Evolutionary conservation across 768 basidiomycete genomes (phyloP), one percentile per base, ranked within the genome.

Genomic region (Panellus pusillus): DNA sequence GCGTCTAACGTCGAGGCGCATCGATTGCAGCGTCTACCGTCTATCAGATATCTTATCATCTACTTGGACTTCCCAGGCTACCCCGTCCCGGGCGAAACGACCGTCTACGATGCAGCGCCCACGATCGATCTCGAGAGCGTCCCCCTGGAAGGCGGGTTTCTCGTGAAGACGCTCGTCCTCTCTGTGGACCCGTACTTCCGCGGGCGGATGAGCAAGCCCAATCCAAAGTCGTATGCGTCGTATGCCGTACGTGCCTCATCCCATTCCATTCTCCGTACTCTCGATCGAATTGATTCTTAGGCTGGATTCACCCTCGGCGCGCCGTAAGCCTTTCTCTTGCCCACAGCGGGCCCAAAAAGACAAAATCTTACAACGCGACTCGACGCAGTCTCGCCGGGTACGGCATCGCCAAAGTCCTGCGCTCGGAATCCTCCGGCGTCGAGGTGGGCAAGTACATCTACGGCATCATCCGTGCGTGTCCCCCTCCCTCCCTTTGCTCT

Each of bases 51-150:
- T 47, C 50, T 45, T 13, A 15, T 19, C 5, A 46, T 50, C 27
- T 24, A 27, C 53, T n/a, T 11, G n/a, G n/a, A n/a, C n/a, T 39
- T 27, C 47, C 15, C 37, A 70, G 74, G 66, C 5, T 76, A 66
- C 48, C 77, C 77, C 19, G 67, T 72, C 31, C 75, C 74, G 0
- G 77, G 77, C 20, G 72, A 77, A 58, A 79, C 77, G 7, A 73
- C 74, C 2, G 57, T 74, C 1, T 72, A 78, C 52, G 79, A 82
- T 53, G 66, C 52, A 5, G 72, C 68, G 0, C 63, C 73, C 47
- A 74, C 69, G 1, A 82, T 84, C 57, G 82, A 84, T 54, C 57
- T 75, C 13, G 77, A 81, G n/a, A 74, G 60, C 19, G 72, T 72
- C 1, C 63, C 73, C 1, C 62, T 81, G 31, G 63, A 79, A n/a